These are phyloP conservation scores for Fabrea salina DNA, from an alignment of 169 alveolate genomes.

Conservation along the genomic window DNA sequence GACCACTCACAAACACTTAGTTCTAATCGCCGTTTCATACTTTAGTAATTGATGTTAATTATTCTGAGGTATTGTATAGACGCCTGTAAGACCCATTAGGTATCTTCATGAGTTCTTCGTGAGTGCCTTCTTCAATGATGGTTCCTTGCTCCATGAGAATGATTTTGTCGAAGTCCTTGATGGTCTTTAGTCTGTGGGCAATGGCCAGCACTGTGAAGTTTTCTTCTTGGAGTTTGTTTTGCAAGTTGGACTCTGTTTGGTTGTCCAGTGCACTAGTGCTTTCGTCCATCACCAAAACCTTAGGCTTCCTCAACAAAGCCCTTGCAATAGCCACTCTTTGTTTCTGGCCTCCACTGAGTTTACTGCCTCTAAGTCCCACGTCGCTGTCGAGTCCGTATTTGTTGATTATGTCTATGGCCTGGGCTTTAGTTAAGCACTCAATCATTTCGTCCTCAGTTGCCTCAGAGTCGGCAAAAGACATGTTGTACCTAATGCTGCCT, in stretches of 20 bases:
- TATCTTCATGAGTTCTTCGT: slow-evolving; percentile 68
- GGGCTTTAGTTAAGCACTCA: slow-evolving; percentile 57
- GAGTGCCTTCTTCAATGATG: slow-evolving; percentile 87
- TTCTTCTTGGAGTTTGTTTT: slow-evolving; percentile 69
- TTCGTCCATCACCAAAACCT: slow-evolving; percentile 89
- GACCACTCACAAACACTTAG: no score
- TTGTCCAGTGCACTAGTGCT: slow-evolving; percentile 92
- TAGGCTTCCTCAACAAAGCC: slow-evolving; percentile 75
- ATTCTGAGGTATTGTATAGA: slow-evolving; percentile 12
- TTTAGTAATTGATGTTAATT: no score
- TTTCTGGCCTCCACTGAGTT: slow-evolving; percentile 70
- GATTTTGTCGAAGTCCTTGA: slow-evolving; percentile 65
- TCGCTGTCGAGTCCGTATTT: slow-evolving; percentile 70
- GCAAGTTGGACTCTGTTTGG: slow-evolving; percentile 84
- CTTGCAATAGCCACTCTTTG: slow-evolving; percentile 84
- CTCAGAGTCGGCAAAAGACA: slow-evolving; percentile 41
- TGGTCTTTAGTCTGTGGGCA: slow-evolving; percentile 76
- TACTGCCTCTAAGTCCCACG: slow-evolving; percentile 69
- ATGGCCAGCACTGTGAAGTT: slow-evolving; percentile 56
- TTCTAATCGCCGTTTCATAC: no score
- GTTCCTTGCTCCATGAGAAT: slow-evolving; percentile 83
- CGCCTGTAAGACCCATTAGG: background rate
- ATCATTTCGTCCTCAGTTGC: slow-evolving; percentile 44
- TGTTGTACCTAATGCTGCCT: slow-evolving; percentile 58
- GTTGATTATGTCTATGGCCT: slow-evolving; percentile 55